Conservation (phyloP, 805 yeast species). For the Naumovozyma castellii region DNA sequence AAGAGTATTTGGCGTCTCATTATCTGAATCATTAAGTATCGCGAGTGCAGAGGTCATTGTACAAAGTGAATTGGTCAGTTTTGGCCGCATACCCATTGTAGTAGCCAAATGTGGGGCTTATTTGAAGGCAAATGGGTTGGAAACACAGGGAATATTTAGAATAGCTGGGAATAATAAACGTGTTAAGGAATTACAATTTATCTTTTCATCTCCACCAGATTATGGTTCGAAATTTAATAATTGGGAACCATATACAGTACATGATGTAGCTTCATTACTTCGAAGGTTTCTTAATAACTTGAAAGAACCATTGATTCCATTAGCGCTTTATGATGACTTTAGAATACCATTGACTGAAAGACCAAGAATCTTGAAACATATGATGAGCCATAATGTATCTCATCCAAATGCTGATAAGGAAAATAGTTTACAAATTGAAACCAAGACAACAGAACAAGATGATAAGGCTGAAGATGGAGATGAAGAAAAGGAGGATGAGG, state of each 20-base stretch:
- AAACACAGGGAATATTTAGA: slow-evolving; percentile 84
- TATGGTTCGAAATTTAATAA: slow-evolving; percentile 70
- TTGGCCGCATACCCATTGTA: slow-evolving; percentile 83
- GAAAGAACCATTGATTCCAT: slow-evolving; percentile 87
- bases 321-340: slow-evolving; percentile 64
- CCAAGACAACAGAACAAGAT: slow-evolving; percentile 6
- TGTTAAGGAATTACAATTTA: slow-evolving; percentile 72
- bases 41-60: slow-evolving; percentile 58
- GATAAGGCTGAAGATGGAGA: not conserved
- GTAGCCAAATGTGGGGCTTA: slow-evolving; percentile 94
- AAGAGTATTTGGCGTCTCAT: slow-evolving; percentile 69
- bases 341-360: slow-evolving; percentile 65
- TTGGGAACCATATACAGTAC: slow-evolving; percentile 93
- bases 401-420: slow-evolving; percentile 31
- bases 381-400: slow-evolving; percentile 37
- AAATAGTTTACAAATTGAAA: slow-evolving; percentile 11
- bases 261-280: slow-evolving; percentile 88
- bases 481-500: slow-evolving; percentile 6
- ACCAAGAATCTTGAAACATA: slow-evolving; percentile 56
- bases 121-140: slow-evolving; percentile 66
- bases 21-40: slow-evolving; percentile 56
- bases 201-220: slow-evolving; percentile 79
- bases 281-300: slow-evolving; percentile 78
- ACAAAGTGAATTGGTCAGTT: slow-evolving; percentile 56
- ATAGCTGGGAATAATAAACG: slow-evolving; percentile 88